These are phyloP conservation scores for Panicum hallii DNA, from an alignment of 202 grass and related monocot genomes.

Conservation along the genomic window DNA sequence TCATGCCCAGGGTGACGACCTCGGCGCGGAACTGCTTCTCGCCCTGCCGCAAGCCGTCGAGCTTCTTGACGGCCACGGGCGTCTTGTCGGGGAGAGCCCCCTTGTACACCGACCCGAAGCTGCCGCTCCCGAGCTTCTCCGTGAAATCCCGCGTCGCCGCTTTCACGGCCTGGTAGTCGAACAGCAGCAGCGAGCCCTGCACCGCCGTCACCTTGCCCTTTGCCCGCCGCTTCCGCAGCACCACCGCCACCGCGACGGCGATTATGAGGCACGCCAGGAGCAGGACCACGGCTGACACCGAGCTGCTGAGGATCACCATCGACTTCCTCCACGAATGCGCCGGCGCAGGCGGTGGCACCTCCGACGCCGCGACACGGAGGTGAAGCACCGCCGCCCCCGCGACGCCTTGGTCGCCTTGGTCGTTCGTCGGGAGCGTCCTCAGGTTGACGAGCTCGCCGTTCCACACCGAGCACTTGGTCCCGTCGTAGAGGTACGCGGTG, in stretches of 20 bases:
- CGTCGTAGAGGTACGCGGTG: constrained; percentile 55
- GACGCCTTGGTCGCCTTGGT: constrained; percentile 14
- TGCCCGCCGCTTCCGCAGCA: constrained; percentile 16
- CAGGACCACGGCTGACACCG: constrained; percentile 28
- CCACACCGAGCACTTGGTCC: constrained; percentile 53
- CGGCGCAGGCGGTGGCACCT: constrained; percentile 20
- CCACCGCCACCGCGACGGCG: neutral
- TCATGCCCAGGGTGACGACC: constrained; percentile 70
- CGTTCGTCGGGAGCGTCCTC: constrained; percentile 24
- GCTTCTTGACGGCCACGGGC: constrained; percentile 64
- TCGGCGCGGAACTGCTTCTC: constrained; percentile 76
- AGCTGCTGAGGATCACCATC: constrained; percentile 34
- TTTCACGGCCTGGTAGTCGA: constrained; percentile 57
- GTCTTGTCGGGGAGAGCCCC: constrained; percentile 55
- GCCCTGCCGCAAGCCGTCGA: constrained; percentile 65
- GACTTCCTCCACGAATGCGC: constrained; percentile 43
- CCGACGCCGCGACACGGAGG: constrained; percentile 64
- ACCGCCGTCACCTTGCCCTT: constrained; percentile 48
- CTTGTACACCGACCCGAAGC: constrained; percentile 74
- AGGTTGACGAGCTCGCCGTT: constrained; percentile 53
- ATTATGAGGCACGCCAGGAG: constrained; percentile 42
- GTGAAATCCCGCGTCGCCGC: constrained; percentile 63
- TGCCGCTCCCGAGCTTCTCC: constrained; percentile 66
- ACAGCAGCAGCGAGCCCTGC: constrained; percentile 53
- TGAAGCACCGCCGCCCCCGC: constrained; percentile 24